Base-by-base conservation (phyloP, 192 early-diverging fungal species). In the Umbelopsis isabellina region DNA sequence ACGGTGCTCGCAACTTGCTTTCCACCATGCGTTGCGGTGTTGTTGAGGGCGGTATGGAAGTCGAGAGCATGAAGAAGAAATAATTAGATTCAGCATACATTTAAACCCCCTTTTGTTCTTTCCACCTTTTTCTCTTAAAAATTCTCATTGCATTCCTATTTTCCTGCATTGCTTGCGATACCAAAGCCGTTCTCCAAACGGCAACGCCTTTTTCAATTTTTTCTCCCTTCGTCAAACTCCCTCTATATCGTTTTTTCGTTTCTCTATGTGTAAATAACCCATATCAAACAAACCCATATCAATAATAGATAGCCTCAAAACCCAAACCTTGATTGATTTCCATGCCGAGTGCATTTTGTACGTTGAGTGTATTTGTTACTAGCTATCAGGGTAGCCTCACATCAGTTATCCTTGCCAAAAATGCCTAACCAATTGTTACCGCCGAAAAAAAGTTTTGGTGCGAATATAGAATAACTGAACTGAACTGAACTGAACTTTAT, bases 1-100 rank as follows among this genome's bases (percentile, higher is more conserved):
- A 94, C 69, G 94, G 92, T 33, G 95, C 95, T 3, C 82, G 93
- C 49, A 92, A 95, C 80, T 79, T 98, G 66, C 79, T 94, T 85
- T 85, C 87, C 18, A 82, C 82, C 66, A 87, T 92, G 87, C 83
- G 91, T 53, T 80, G 92, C 48, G 90, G 87, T 69, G 86, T 88
- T 58, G 74, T 88, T 22, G 73, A 77, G 58, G 84, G 73, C 73
- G 86, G 86, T 70, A 80, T 75, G 74, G 58, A 75, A 50, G 70
- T 80, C 13, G 74, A 75, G 70, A 74, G 51, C 66, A 44, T 71
- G 50, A 71, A 71, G 69, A 58, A 51, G 50, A 22, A 45, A 61
- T 35, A 61, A 27, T 27, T 25, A 27, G 18, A 52, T 22, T 25
- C 51, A 27, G 25, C 27, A 35, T 18, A 61, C 55, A 61, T 61